These are phyloP conservation scores for Teratosphaeriaceae sp. DNA, from an alignment of 2,329 filamentous ascomycete species.

Conservation along the genomic window DNA sequence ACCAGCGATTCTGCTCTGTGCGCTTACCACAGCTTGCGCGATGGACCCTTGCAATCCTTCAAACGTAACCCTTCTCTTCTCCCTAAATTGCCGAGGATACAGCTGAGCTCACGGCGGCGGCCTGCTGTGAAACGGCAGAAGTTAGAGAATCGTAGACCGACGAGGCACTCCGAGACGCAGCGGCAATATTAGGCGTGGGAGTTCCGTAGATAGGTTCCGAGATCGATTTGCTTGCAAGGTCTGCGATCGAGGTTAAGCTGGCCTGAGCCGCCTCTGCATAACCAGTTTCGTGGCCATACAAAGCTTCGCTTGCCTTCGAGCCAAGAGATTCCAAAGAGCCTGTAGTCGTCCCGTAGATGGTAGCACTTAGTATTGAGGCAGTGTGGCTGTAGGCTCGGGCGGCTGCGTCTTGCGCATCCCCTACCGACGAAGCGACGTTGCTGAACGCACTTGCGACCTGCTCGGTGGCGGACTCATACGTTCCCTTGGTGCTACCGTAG, in stretches of 20 bases:
- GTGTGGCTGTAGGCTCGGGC: conserved; percentile 42
- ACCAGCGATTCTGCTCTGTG: conserved; percentile 36
- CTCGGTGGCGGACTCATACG: conserved; percentile 48
- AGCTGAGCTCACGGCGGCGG: conserved; percentile 38
- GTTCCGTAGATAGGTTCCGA: conserved; percentile 53
- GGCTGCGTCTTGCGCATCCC: conserved; percentile 28
- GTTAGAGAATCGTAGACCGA: conserved; percentile 41
- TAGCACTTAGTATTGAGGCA: conserved; percentile 41
- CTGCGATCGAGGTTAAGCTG: conserved; percentile 48
- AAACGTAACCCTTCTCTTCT: conserved; percentile 44
- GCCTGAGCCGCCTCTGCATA: conserved; percentile 49
- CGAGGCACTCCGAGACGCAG: conserved; percentile 38
- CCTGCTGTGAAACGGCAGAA: conserved; percentile 39
- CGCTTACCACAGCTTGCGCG: conserved; percentile 37
- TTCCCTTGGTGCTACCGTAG: conserved; percentile 51
- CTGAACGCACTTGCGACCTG: conserved; percentile 48
- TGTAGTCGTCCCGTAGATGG: conserved; percentile 49
- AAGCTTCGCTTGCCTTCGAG: conserved; percentile 38
- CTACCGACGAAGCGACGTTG: conserved; percentile 31
- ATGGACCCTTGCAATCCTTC: conserved; percentile 39
- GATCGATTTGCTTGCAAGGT: conserved; percentile 50
- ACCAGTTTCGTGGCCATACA: conserved; percentile 49
- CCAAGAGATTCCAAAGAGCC: conserved; percentile 37
- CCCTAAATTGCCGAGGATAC: conserved; percentile 44
- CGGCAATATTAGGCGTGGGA: conserved; percentile 42